Conservation (phyloP, 495 filamentous ascomycete species). For the Aspergillus conjunctus region DNA sequence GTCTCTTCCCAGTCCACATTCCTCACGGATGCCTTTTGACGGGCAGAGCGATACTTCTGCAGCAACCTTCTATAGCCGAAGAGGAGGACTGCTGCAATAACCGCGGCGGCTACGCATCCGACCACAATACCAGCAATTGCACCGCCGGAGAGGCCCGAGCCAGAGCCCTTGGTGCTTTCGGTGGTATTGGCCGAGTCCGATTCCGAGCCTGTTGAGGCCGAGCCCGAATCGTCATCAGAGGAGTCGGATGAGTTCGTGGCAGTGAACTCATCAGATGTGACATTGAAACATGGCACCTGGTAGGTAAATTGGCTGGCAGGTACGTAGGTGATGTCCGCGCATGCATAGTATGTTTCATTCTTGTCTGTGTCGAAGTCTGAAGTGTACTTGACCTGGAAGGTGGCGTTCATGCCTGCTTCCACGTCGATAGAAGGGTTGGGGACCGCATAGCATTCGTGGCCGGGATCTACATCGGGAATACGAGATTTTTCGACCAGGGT, state of each 20-base stretch:
- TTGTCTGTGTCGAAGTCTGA: constrained; percentile 44
- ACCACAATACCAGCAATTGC: constrained; percentile 52
- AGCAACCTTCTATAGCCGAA: constrained; percentile 22
- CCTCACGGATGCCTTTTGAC: constrained; percentile 21
- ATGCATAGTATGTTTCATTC: constrained; percentile 55
- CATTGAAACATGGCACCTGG: constrained; percentile 54
- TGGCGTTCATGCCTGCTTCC: constrained; percentile 48
- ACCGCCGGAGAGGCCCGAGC: constrained; percentile 39
- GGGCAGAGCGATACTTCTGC: constrained; percentile 20
- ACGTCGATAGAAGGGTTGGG: constrained; percentile 39
- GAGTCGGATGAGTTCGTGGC: constrained; percentile 16
- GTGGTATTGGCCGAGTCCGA: background rate
- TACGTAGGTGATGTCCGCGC: constrained; percentile 54
- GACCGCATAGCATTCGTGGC: constrained; percentile 55
- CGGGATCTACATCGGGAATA: constrained; percentile 41
- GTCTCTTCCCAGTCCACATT: constrained; percentile 20
- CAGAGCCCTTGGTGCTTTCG: constrained; percentile 1
- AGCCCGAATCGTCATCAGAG: constrained; percentile 7
- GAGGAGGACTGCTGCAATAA: constrained; percentile 17
- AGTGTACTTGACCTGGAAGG: constrained; percentile 54
- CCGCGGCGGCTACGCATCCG: constrained; percentile 44
- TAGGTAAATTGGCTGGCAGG: constrained; percentile 38
- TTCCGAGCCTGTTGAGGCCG: background rate
- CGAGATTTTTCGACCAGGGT: constrained; percentile 34
- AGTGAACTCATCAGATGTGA: constrained; percentile 37